Base-by-base conservation (phyloP, 2,329 filamentous ascomycete species). In the Anisogramma anomala region DNA sequence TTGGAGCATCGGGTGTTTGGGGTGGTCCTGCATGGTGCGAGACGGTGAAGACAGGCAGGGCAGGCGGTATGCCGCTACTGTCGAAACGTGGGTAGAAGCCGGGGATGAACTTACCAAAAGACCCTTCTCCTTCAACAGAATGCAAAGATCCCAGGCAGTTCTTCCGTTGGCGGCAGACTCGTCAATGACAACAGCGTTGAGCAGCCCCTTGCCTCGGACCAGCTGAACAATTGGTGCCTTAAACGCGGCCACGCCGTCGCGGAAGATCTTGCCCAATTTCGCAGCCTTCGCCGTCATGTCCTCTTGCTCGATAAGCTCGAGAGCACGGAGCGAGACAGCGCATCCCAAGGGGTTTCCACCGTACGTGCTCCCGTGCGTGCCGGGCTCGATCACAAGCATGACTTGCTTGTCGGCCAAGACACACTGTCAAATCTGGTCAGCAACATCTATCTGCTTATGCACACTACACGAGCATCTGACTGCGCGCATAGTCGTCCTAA, bases 311-410 rank as follows among this genome's bases (percentile, higher is more conserved):
- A 98, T 81, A 41, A 98, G 75, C 69, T 98, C 88, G 33, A 98
- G 72, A 15, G 91, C 91, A 48, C 88, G 84, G 58, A 98, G 94
- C 18, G 89, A 93, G 22, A 98, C 85, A 28, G 91, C 91, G 53
- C 87, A 96, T 18, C 88, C 91, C 10, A 98, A 72, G 14, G 91
- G 91, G 65, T 98, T 98, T 37, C 91, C 91, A 47, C 91, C 91
- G 57, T 96, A 98, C n/a, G 91, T 98, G 31, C 86, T 94, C 36
- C 91, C 91, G 64, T 98, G 91, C 19, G 91, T 96, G 46, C 91
- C 91, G 19, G 91, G 85, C 70, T 98, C 91, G 49, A 98, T 72
- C 8, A 89, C 91, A 51, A 95, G 74, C 88, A 98, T 95, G 49
- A 96, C 72, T 43, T 95, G 88, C 65, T 82, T 87, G 54, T 79